A percentile compares a stretch with the other conserved stretches of the same genome.
Evolutionary conservation across 1,284 basidiomycete species (phyloP).

Genomic region (Cutaneotrichosporon dermatis): DNA sequence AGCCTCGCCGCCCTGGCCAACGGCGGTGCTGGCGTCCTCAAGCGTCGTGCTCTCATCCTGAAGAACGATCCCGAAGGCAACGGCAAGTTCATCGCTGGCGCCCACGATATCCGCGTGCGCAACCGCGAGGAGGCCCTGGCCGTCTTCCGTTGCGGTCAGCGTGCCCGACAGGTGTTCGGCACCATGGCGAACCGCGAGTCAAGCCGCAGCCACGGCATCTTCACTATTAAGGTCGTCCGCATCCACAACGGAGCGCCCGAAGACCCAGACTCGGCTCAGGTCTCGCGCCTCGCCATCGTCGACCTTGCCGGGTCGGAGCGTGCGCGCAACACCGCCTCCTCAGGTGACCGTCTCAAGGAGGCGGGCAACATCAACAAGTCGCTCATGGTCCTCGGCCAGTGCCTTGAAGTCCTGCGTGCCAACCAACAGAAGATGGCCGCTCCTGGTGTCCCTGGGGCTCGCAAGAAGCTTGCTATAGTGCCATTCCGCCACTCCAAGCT

Average conservation of each 20-base stretch:
- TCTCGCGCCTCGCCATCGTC: constrained; percentile 83
- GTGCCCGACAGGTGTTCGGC: constrained; percentile 90
- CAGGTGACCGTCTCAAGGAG: constrained; percentile 81
- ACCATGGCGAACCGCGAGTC: constrained; percentile 91
- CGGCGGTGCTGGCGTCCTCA: constrained; percentile 53
- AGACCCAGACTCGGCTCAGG: constrained; percentile 71
- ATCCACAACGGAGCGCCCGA: constrained; percentile 73
- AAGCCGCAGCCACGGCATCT: constrained; percentile 86
- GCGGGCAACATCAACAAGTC: constrained; percentile 99
- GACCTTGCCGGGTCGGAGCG: constrained; percentile 96
- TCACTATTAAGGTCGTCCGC: constrained; percentile 86
- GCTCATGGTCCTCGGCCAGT: constrained; percentile 96
- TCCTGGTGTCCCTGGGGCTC: constrained; percentile 17
- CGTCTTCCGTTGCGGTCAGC: constrained; percentile 66
- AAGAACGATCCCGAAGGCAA: constrained; percentile 62
- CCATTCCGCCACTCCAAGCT: constrained; percentile 95
- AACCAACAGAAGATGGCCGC: constrained; percentile 77
- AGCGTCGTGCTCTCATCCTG: constrained; percentile 75
- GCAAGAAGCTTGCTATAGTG: constrained; percentile 62
- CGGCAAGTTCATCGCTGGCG: constrained; percentile 83
- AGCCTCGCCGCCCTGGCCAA: constrained; percentile 46
- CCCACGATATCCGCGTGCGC: constrained; percentile 77
- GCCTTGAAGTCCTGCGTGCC: constrained; percentile 86
- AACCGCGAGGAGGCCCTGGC: constrained; percentile 60
- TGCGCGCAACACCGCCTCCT: constrained; percentile 85